Evolutionary conservation across 805 yeast genomes (phyloP).

Genomic region (Saturnispora silvae): DNA sequence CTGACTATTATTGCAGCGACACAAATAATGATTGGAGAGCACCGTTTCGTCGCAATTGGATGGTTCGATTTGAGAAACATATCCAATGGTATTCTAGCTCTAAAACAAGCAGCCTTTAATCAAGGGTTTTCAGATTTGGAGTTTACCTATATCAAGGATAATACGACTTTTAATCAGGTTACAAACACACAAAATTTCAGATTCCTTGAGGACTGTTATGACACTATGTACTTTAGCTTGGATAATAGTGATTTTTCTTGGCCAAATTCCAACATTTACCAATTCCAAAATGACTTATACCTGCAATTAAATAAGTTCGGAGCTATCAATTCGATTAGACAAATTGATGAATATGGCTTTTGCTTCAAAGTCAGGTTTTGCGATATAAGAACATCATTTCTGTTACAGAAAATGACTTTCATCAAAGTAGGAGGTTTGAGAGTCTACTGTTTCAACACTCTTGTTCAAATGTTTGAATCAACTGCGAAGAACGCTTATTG

Average conservation of each 20-base stretch:
- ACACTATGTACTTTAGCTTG: slow-evolving; percentile 14
- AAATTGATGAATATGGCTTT: slow-evolving; percentile 4
- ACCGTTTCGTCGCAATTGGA: slow-evolving; percentile 15
- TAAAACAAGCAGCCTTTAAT: slow-evolving; percentile 11
- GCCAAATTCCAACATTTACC: background rate
- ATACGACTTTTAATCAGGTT: slow-evolving; percentile 2
- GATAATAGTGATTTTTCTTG: background rate
- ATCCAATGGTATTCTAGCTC: slow-evolving; percentile 12
- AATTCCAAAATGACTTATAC: slow-evolving; percentile 13
- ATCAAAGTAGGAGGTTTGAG: slow-evolving; percentile 8
- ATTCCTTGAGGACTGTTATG: slow-evolving; percentile 18
- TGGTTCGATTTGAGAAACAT: slow-evolving; percentile 24
- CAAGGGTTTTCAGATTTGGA: slow-evolving; percentile 4
- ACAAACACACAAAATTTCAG: slow-evolving; percentile 12
- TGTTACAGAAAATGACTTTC: slow-evolving; percentile 16
- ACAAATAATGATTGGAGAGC: slow-evolving; percentile 1
- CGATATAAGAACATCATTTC: slow-evolving; percentile 28
- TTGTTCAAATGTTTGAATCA: slow-evolving; percentile 16
- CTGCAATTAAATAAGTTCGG: slow-evolving; percentile 19
- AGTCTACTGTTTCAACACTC: slow-evolving; percentile 16
- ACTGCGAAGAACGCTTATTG: background rate
- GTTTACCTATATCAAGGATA: slow-evolving; percentile 11
- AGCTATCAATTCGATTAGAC: slow-evolving; percentile 10
- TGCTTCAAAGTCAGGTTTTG: slow-evolving; percentile 24
- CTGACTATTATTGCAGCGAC: slow-evolving; percentile 5